Evolutionary conservation across 2,329 filamentous ascomycete genomes (phyloP).

Genomic region (Westerdykella ornata): DNA sequence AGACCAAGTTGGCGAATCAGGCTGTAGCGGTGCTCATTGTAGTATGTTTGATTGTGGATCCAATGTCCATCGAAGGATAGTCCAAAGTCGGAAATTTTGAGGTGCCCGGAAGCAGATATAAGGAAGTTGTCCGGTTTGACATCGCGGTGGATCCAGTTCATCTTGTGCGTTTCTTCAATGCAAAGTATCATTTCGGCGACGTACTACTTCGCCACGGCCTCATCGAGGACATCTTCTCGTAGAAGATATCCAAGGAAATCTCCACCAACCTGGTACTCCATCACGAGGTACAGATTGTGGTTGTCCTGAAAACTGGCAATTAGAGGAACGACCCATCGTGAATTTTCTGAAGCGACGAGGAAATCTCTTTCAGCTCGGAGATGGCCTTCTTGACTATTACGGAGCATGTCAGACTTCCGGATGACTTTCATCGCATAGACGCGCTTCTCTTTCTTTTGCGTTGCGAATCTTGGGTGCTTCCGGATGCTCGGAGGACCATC

Average conservation of each 20-base stretch:
- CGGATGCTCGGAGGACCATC: conserved; percentile 5
- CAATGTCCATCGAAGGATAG: conserved; percentile 93
- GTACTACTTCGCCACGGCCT: conserved; percentile 76
- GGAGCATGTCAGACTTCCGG: conserved; percentile 85
- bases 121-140: conserved; percentile 97
- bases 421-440: conserved; percentile 98
- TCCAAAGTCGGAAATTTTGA: conserved; percentile 95
- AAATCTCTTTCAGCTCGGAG: conserved; percentile 87
- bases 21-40: conserved; percentile 72
- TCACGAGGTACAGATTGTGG: conserved; percentile 80
- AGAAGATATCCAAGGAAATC: conserved; percentile 87
- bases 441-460: conserved; percentile 40
- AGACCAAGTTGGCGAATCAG: conserved; percentile 72
- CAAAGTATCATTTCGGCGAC: conserved; percentile 93
- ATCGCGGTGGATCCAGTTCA: conserved; percentile 89
- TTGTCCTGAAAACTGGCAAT: conserved; percentile 84
- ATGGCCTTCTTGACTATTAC: conserved; percentile 86
- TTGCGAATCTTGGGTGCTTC: neutral
- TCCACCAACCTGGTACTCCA: conserved; percentile 97
- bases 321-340: conserved; percentile 81
- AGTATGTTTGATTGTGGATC: conserved; percentile 84
- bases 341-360: conserved; percentile 80
- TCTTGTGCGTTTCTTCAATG: conserved; percentile 82
- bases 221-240: conserved; percentile 73
- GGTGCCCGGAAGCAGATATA: conserved; percentile 76